Evolutionary conservation across 768 basidiomycete genomes (phyloP), one percentile per base, ranked within the genome.

Genomic region (Trametes maxima): DNA sequence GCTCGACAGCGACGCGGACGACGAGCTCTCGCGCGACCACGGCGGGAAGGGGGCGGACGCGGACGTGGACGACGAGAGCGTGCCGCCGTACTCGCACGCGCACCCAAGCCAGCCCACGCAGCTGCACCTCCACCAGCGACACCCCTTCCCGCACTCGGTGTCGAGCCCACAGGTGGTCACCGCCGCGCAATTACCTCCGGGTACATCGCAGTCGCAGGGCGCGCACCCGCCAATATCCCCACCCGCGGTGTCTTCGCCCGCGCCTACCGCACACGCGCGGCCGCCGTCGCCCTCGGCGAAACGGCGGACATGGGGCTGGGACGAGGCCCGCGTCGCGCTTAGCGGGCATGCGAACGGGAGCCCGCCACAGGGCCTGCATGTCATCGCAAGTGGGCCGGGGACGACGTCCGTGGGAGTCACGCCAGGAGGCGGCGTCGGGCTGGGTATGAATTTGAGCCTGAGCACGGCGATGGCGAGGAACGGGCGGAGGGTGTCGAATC

Each of bases 81-180:
- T 50, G 37, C 67, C 67, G 45, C 67, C 67, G 33, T 67, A 67
- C 37, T 47, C 59, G 36, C 51, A 56, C 25, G n/a, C 52, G 22
- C 43, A 56, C 10, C n/a, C 51, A 10, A 47, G 25, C 22, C 47
- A 45, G 25, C 42, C 44, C 39, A 16, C 48, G 21, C 55, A 53
- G 13, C 54, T 52, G 28, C 42, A 59, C 14, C 35, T 66, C 11
- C 53, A 68, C 49, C 67, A 68, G 21, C 66, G 70, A 1, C 67
- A 69, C 16, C 66, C 70, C 3, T 70, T 70, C 67, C 63, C 66
- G 47, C 70, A 70, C 44, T 61, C 70, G n/a, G 14, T 57, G 12
- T 69, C 70, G 19, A 68, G 67, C 49, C 68, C 70, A 25, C 66
- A 64, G 22, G 55, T 68, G 21, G 44, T 58, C 12, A 19, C 42